Percentiles rank a stretch among this genome's conserved stretches.
phyloP scores from a whole-genome alignment of 2,329 filamentous ascomycete species.

The Rhexocercosporidium sp. region DNA sequence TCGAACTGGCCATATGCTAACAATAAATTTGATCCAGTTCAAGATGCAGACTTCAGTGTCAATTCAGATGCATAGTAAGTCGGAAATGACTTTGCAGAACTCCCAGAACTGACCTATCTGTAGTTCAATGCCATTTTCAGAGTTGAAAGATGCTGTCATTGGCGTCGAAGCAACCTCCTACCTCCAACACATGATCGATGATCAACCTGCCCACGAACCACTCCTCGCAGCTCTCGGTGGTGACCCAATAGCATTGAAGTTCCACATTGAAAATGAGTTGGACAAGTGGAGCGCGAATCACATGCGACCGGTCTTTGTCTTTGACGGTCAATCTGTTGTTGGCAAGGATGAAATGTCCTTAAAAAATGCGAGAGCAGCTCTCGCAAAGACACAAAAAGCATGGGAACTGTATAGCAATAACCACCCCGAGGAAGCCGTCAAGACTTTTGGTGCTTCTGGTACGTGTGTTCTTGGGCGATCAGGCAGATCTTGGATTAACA shows the following conservation, averaged over 20 bases:
- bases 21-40: constrained; percentile 5
- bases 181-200: constrained; percentile 77
- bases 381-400: constrained; percentile 74
- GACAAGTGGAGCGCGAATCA: constrained; percentile 71
- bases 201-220: constrained; percentile 76
- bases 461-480: constrained; percentile 37
- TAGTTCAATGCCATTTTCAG: constrained; percentile 20
- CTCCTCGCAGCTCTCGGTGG: constrained; percentile 90
- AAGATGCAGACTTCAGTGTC: constrained; percentile 17
- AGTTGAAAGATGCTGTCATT: constrained; percentile 61
- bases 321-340: constrained; percentile 83
- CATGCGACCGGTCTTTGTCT: constrained; percentile 86
- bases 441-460: constrained; percentile 86
- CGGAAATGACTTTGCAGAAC: not conserved
- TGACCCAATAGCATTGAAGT: constrained; percentile 77
- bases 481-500: constrained; percentile 38
- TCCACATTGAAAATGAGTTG: constrained; percentile 78
- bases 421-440: constrained; percentile 79
- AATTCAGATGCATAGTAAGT: constrained; percentile 21
- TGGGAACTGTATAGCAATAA: constrained; percentile 88
- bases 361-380: constrained; percentile 67
- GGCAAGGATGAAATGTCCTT: constrained; percentile 75
- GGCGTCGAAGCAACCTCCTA: constrained; percentile 92
- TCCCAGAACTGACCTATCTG: not conserved
- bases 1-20: constrained; percentile 18